These are phyloP conservation scores for Globisporangium apiculatum DNA, from an alignment of 352 stramenopile species.

Conservation along the genomic window DNA sequence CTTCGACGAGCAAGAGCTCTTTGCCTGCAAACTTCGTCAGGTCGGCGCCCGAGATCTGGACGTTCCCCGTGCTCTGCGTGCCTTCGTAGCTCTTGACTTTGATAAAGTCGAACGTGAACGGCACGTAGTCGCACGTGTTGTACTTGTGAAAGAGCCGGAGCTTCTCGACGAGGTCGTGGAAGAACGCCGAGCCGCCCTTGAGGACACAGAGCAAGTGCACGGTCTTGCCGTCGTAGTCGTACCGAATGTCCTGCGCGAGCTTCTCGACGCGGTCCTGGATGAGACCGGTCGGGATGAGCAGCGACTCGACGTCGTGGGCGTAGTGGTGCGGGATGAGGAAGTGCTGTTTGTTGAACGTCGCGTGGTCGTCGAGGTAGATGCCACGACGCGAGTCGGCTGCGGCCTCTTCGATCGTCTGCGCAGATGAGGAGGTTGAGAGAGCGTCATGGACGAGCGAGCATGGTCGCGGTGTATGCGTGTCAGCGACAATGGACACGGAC, in stretches of 20 bases:
- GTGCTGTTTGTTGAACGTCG: constrained; percentile 59
- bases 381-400: constrained; percentile 27
- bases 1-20: constrained; percentile 94
- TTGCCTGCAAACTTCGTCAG: constrained; percentile 83
- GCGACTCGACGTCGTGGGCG: constrained; percentile 66
- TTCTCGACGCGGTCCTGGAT: constrained; percentile 91
- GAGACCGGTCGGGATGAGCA: constrained; percentile 88
- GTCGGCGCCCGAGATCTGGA: constrained; percentile 87
- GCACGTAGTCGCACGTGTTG: constrained; percentile 84
- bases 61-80: constrained; percentile 85
- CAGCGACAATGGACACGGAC: no score
- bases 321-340: constrained; percentile 82
- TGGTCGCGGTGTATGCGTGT: neutral
- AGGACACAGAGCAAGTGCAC: constrained; percentile 91
- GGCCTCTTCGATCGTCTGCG: constrained; percentile 8
- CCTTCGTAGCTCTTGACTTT: constrained; percentile 94
- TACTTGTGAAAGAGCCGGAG: constrained; percentile 83
- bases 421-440: neutral
- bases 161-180: constrained; percentile 84
- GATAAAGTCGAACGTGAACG: constrained; percentile 94
- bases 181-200: constrained; percentile 88
- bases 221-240: constrained; percentile 85
- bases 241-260: constrained; percentile 86
- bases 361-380: constrained; percentile 59
- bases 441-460: neutral